A percentile compares a stretch with the other conserved stretches of the same genome.
These are phyloP conservation scores for Botrytis hyacinthi DNA, from an alignment of 2,329 filamentous ascomycete genomes.

Conservation along the genomic window DNA sequence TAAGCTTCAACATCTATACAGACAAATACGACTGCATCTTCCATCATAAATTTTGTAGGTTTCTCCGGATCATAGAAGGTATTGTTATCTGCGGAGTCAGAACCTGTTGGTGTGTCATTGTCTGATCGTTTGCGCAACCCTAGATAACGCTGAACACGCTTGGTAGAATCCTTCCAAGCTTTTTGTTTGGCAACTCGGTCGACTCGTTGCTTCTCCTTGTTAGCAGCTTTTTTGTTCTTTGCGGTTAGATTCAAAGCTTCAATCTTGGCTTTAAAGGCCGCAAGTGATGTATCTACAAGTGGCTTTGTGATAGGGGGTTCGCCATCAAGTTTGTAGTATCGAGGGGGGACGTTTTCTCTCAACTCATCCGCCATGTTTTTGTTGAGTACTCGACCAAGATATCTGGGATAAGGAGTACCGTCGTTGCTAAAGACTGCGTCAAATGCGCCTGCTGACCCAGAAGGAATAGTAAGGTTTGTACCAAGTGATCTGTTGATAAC, in stretches of 20 bases:
- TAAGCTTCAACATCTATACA: constrained; percentile 81
- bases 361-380: constrained; percentile 37
- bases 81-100: constrained; percentile 28
- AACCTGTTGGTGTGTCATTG: constrained; percentile 20
- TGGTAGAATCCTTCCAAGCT: constrained; percentile 54
- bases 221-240: constrained; percentile 46
- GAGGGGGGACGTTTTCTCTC: constrained; percentile 37
- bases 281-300: constrained; percentile 41
- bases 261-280: constrained; percentile 55
- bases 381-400: constrained; percentile 57
- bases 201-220: constrained; percentile 49
- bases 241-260: constrained; percentile 49
- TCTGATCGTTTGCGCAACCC: constrained; percentile 54
- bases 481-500: constrained; percentile 61
- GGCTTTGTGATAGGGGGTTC: constrained; percentile 34
- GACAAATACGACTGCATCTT: constrained; percentile 65
- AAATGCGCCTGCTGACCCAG: constrained; percentile 53
- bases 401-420: constrained; percentile 63
- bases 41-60: constrained; percentile 47
- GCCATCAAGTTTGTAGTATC: constrained; percentile 31
- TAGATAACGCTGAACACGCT: constrained; percentile 67
- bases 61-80: constrained; percentile 46
- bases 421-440: constrained; percentile 59
- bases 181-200: constrained; percentile 51
- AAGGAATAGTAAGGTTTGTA: constrained; percentile 57